phyloP scores from a whole-genome alignment of 768 basidiomycete species.

The Pleurotus citrinopileatus region DNA sequence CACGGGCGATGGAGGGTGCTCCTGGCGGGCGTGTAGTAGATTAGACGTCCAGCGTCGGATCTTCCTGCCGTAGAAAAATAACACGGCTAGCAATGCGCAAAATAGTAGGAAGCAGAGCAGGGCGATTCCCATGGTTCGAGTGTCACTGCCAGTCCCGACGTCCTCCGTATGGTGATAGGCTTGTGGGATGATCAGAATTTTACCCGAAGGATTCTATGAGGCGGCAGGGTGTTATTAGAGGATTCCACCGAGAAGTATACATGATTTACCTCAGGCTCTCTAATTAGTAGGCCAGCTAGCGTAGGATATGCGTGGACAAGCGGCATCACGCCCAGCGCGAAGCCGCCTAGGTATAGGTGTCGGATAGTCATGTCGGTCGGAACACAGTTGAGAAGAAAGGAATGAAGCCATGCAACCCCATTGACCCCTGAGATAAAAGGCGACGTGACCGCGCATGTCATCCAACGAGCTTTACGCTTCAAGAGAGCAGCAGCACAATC shows the following conservation, averaged over 20 bases:
- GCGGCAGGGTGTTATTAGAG: neutral
- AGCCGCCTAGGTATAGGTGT: neutral
- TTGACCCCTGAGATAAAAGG: too few species aligned
- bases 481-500: too few species aligned
- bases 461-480: too few species aligned
- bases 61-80: constrained; percentile 15
- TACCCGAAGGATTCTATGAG: neutral
- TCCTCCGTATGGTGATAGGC: neutral
- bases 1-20: constrained; percentile 9
- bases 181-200: neutral
- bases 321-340: constrained; percentile 11
- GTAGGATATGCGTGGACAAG: neutral
- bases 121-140: constrained; percentile 16
- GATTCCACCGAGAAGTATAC: neutral
- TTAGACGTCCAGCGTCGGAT: neutral
- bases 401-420: too few species aligned
- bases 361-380: too few species aligned
- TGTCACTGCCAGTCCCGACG: constrained; percentile 4
- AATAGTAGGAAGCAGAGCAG: constrained; percentile 17
- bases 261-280: neutral
- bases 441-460: too few species aligned
- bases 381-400: too few species aligned
- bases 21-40: constrained; percentile 6
- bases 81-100: constrained; percentile 14
- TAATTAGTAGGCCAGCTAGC: neutral